Evolutionary conservation across 306 rosid genomes (phyloP), one percentile per base, ranked within the genome.

Genomic region (Quercus parvula): DNA sequence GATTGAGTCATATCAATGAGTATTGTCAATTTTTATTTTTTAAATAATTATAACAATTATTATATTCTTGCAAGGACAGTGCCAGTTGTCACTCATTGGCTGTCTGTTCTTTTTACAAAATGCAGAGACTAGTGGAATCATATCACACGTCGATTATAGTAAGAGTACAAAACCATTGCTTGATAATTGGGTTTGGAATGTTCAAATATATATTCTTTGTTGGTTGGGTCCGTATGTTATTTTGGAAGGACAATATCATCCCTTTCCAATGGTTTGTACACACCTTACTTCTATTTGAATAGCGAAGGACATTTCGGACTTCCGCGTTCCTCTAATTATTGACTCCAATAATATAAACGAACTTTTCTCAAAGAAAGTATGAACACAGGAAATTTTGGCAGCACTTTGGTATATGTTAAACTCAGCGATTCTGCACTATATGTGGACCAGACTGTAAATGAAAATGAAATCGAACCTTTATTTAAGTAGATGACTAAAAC

Each of bases 151-250:
- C 19, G 17, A 17, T 17, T 7, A 12, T 27, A 28, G 15, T 15
- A 66, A 66, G 18, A 15, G 31, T 18, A 33, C 27, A 67, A n/a
- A 35, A 10, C 5, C 5, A 6, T 74, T 71, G 81, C 78, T 75
- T 71, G 77, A 63, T 15, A 10, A 71, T 24, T 69, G 79, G 69
- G 49, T 67, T 70, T 71, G 71, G 75, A 74, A 69, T 75, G 70
- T 61, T 73, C 27, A 25, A 11, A 18, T 56, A 49, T 49, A 22
- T 22, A 22, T 22, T 49, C 54, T 49, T 13, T 49, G 54, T 49
- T 49, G 54, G 17, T 2, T 49, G 15, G 14, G 15, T 35, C 41
- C 41, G 41, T 12, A 49, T 49, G 14, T 13, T 11, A 49, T 49
- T 49, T 13, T 49, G 17, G 54, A 75, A 63, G 41, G 67, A 79